phyloP scores from a whole-genome alignment of 305 asterid species.

The Fraxinus nigra region DNA sequence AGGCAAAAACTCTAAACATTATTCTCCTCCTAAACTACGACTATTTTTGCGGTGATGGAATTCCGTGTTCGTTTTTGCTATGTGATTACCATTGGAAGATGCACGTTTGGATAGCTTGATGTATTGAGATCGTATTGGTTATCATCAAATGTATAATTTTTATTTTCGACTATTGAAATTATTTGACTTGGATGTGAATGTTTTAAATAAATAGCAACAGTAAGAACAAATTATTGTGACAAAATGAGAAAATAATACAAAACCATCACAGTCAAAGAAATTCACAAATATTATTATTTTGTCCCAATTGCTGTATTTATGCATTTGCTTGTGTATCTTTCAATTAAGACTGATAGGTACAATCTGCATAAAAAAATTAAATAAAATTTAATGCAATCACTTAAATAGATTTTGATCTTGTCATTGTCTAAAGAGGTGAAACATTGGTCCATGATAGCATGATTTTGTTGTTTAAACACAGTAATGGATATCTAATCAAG shows the following conservation, averaged over 20 bases:
- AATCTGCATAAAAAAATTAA: neutral
- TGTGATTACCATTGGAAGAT: neutral
- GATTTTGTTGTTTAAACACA: neutral
- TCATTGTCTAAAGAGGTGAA: conserved; percentile 13
- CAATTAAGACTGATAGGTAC: conserved; percentile 19
- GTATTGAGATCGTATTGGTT: neutral
- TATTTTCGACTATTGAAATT: neutral
- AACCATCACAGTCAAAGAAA: neutral
- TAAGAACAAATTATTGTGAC: neutral
- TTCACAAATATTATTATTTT: neutral
- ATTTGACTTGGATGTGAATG: neutral
- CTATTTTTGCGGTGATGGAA: neutral
- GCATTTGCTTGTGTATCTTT: conserved; percentile 9
- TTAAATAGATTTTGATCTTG: conserved; percentile 17
- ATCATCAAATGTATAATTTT: neutral
- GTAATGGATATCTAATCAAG: neutral
- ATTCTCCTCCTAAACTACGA: neutral
- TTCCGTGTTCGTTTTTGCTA: neutral
- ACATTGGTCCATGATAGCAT: neutral
- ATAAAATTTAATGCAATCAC: neutral
- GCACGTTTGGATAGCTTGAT: neutral
- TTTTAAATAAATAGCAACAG: neutral
- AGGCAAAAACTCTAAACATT: neutral
- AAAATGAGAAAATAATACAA: neutral
- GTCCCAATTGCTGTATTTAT: conserved; percentile 14